Percentiles rank a stretch among this genome's conserved stretches.
Evolutionary conservation across 345 rosid genomes (phyloP).

Genomic region (Clausena lansium): DNA sequence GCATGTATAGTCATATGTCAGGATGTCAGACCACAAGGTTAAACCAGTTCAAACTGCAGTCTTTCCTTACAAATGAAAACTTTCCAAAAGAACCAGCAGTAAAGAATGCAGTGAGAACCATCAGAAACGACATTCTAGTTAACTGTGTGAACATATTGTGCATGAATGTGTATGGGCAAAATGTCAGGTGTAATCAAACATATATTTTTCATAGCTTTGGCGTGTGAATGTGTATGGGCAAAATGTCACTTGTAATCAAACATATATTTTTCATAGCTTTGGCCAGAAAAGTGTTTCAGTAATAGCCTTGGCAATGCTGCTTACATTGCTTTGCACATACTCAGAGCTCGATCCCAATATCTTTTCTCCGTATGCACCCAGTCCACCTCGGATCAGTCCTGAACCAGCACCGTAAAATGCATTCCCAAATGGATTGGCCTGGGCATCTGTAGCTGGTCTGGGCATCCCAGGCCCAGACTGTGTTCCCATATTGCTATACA

Average conservation of each 20-base stretch:
- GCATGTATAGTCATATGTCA: neutral
- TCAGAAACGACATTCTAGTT: neutral
- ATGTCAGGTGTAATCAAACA: neutral
- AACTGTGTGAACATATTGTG: neutral
- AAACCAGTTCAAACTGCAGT: neutral
- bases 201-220: neutral
- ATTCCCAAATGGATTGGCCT: slow-evolving; percentile 87
- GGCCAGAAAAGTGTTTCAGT: slow-evolving; percentile 2
- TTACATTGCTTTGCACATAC: slow-evolving; percentile 98
- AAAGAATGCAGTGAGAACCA: neutral
- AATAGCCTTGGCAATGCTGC: slow-evolving; percentile 26
- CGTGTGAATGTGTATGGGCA: neutral
- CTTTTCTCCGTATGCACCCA: slow-evolving; percentile 93
- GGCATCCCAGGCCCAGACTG: slow-evolving; percentile 72
- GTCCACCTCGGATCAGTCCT: slow-evolving; percentile 81
- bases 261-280: neutral
- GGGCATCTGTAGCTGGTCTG: slow-evolving; percentile 59
- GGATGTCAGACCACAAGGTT: neutral
- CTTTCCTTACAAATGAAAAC: neutral
- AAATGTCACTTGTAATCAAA: neutral
- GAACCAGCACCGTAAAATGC: slow-evolving; percentile 93
- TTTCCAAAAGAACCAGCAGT: neutral
- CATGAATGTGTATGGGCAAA: neutral
- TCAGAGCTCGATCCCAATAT: slow-evolving; percentile 92
- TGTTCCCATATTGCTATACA: slow-evolving; percentile 70